Conservation (phyloP, 2,329 filamentous ascomycete genomes). For the Aspergillus piperis region DNA sequence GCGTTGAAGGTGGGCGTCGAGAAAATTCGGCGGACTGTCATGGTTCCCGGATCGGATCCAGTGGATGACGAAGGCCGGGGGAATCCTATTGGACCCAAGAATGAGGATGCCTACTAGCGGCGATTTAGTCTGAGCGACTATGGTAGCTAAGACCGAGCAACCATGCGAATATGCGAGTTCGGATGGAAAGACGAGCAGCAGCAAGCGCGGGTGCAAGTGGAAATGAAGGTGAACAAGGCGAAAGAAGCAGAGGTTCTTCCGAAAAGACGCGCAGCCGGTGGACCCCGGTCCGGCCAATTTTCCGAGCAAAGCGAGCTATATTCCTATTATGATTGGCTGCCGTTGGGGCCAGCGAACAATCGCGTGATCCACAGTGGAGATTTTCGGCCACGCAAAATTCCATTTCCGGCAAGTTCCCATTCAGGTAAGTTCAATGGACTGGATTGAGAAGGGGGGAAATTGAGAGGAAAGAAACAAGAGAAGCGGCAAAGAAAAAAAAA, state of each 20-base stretch:
- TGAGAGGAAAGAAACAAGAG: not conserved
- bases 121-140: constrained; percentile 6
- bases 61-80: constrained; percentile 2
- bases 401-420: not conserved
- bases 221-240: not conserved
- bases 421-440: too few species aligned
- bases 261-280: constrained; percentile 6
- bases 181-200: not conserved
- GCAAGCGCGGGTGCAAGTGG: not conserved
- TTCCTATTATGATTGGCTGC: not conserved
- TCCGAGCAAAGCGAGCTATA: constrained; percentile 1
- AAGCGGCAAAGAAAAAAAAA: too few species aligned
- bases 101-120: constrained; percentile 1
- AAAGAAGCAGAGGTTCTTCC: not conserved
- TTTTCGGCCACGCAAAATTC: constrained; percentile 2
- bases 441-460: not conserved
- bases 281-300: not conserved
- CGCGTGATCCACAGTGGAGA: constrained; percentile 1
- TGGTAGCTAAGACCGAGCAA: constrained; percentile 5
- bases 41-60: constrained; percentile 4
- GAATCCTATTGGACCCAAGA: not conserved
- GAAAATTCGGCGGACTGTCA: constrained; percentile 10
- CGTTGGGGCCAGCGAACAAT: too few species aligned
- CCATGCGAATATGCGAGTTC: constrained; percentile 4
- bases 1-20: constrained; percentile 3